Base-by-base conservation (phyloP, 2,329 filamentous ascomycete genomes). In the Tolypocladium tropicale region DNA sequence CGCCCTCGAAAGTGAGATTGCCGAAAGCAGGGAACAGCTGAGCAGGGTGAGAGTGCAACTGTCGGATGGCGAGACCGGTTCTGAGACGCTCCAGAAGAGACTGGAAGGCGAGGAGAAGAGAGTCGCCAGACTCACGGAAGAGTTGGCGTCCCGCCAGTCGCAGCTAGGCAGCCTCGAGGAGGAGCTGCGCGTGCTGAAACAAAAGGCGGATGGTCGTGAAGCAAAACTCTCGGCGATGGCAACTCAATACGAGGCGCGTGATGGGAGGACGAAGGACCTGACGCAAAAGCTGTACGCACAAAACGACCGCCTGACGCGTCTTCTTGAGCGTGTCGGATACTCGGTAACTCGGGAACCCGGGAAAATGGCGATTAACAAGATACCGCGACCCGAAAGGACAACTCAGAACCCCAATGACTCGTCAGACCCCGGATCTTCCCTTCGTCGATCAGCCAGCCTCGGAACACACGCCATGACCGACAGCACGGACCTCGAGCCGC, bases 261-360 rank as follows among this genome's bases (percentile, higher is more conserved):
- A 87, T 43, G 76, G 78, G 54, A 86, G 85, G 59, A 86, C 90
- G 6, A 90, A 89, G 67, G 90, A 96, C 60, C 76, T 97, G 14
- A 95, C 91, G 1, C 88, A 91, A 64, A 84, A 86, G 56, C 77
- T 96, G 4, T 95, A 90, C 68, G 80, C 84, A 1, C 89, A 96
- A 59, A 92, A 94, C 59, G 89, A 95, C 62, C 86, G 90, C 28
- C 77, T 96, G n/a, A 82, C 83, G 57, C 84, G 87, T 53, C 82
- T 99, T 52, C 78, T 99, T 0, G 92, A 97, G 67, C 83, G 90
- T 33, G 78, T 97, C 5, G 93, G 93, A 14, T 96, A 94, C 67
- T 84, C 87, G 0, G 81, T 97, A 18, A 83, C 84, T 2, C 84
- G 90, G 36, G 84, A 90, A 59, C 84, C 87, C 43, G 82, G 83